Evolutionary conservation across 352 stramenopile species (phyloP), one percentile per base, ranked within the genome.

Genomic region (Phytophthora cryptogea): DNA sequence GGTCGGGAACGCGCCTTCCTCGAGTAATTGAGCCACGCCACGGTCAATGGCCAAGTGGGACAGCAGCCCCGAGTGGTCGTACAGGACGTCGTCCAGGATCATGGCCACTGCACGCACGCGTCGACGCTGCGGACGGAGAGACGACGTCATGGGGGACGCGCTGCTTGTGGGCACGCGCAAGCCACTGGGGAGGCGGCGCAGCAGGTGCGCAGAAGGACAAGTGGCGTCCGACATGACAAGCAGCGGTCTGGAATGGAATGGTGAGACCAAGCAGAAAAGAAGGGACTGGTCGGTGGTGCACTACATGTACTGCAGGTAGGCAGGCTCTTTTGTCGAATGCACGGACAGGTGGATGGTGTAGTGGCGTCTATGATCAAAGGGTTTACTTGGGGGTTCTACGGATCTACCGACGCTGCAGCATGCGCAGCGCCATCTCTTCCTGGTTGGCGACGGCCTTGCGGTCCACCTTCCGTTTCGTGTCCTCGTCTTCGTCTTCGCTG

Each of bases 21-120:
- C 50, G 10, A 92, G 73, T 40, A 95, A 58, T 59, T 93, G 83
- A 39, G 84, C 76, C 44, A 91, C 73, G 30, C 77, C 86, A 36
- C 86, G 86, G 46, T 91, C 83, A 58, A 90, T 87, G 2, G 86
- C 83, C 47, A 93, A 78, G 58, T 90, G 81, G 37, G 80, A 88
- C 31, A 95, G 76, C 54, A 89, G 83, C 10, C 76, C 78, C 44
- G 86, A 90, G 64, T 95, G 86, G 59, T 93, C 83, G 63, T 91
- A 95, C 33, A 95, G 67, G 33, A 95, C 86, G 66, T 95, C 86
- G 50, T 95, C 86, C 20, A 95, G 74, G 63, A 90, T 92, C 73
- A 95, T 90, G 35, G 89, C 80, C 14, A 95, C 68, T 1, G 86
- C 86, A 35, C 89, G 76, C 31, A 95, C 76, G 41, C 83, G 83